phyloP scores from a whole-genome alignment of 371 early-diverging fungal genomes.

The Haplosporangium sp. region DNA sequence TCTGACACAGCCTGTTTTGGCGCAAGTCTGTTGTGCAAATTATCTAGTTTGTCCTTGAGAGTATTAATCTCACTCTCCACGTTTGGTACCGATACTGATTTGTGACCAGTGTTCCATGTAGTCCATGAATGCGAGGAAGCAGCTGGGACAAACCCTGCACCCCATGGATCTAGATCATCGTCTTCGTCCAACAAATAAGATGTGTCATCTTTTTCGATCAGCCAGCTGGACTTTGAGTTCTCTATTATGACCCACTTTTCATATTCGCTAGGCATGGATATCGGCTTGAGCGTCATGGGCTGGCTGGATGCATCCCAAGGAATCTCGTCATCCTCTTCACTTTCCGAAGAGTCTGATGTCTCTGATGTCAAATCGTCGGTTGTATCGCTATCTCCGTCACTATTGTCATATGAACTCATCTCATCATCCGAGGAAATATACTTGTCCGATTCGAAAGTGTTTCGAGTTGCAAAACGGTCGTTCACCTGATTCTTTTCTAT shows the following conservation, averaged over 20 bases:
- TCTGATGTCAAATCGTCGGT: not conserved
- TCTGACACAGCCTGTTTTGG: not conserved
- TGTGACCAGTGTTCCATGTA: no score
- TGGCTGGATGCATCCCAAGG: not conserved
- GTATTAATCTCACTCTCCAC: not conserved
- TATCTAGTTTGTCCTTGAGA: not conserved
- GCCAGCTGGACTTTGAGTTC: no score
- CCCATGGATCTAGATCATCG: no score
- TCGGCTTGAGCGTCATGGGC: not conserved
- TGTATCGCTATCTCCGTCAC: not conserved
- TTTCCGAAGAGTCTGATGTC: not conserved
- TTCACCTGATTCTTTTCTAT: not conserved
- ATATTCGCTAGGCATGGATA: not conserved
- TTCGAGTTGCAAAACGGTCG: not conserved
- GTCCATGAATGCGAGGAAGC: no score
- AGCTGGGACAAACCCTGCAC: no score
- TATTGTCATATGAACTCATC: not conserved
- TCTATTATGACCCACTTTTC: no score
- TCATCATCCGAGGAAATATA: not conserved
- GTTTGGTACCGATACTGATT: not conserved
- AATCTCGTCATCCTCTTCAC: not conserved
- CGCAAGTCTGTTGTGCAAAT: not conserved
- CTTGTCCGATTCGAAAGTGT: not conserved
- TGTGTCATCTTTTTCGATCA: no score
- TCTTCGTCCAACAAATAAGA: no score